Evolutionary conservation across 768 basidiomycete species (phyloP).

Genomic region (Boletus edulis): DNA sequence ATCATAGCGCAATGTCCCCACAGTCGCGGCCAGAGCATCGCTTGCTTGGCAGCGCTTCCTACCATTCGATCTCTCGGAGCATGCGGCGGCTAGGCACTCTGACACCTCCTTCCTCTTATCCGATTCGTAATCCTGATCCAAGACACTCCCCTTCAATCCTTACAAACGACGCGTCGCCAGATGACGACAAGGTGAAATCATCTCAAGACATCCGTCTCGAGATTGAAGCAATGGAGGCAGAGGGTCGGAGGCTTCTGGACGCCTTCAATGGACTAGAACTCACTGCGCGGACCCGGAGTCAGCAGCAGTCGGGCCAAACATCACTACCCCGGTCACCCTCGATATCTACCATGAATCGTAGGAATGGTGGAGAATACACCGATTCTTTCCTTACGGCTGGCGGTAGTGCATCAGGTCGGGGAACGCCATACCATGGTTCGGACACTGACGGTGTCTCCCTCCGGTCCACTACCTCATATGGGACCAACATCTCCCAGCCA

Average conservation of each 20-base stretch:
- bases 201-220: slow-evolving; percentile 63
- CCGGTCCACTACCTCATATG: slow-evolving; percentile 50
- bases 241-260: slow-evolving; percentile 68
- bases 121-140: slow-evolving; percentile 31
- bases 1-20: slow-evolving; percentile 41
- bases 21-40: slow-evolving; percentile 37
- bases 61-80: slow-evolving; percentile 45
- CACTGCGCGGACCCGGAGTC: slow-evolving; percentile 51
- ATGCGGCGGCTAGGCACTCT: slow-evolving; percentile 40
- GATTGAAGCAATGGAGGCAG: slow-evolving; percentile 67
- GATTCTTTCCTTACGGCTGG: slow-evolving; percentile 26
- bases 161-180: slow-evolving; percentile 37
- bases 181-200: slow-evolving; percentile 58
- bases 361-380: slow-evolving; percentile 24
- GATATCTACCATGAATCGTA: slow-evolving; percentile 24
- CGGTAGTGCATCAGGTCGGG: slow-evolving; percentile 27
- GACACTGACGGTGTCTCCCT: slow-evolving; percentile 54
- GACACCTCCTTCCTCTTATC: slow-evolving; percentile 61
- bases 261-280: slow-evolving; percentile 80
- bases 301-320: slow-evolving; percentile 20
- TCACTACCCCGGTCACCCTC: slow-evolving; percentile 30
- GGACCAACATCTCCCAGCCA: slow-evolving; percentile 46
- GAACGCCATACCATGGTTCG: slow-evolving; percentile 29
- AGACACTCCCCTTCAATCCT: slow-evolving; percentile 36
- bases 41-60: slow-evolving; percentile 23